Evolutionary conservation across 805 yeast genomes (phyloP), one percentile per base, ranked within the genome.

Genomic region (Priceomyces carsonii): DNA sequence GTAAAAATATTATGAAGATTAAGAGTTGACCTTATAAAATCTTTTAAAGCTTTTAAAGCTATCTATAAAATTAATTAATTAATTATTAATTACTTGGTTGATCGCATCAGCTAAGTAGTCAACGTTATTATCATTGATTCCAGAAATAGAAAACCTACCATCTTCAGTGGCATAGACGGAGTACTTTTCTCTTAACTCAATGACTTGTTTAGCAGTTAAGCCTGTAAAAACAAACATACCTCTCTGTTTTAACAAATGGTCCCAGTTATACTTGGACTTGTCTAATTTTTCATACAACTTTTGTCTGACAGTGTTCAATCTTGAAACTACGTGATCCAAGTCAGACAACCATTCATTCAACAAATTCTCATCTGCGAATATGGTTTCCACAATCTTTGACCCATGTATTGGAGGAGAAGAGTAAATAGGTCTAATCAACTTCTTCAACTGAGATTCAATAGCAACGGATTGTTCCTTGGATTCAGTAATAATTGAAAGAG

Each of bases 151-250:
- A 58, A 91, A 79, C 57, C 99, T 81, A 24, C 98, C 98, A 60
- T 89, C 93, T 43, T 79, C 74, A 18, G 96, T 88, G 50, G 93
- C 78, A 61, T 91, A 91, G 25, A 91, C 82, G 12, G 86, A 79
- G 63, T 69, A 82, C 59, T 86, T 80, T 33, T 75, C 69, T 57
- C 85, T 82, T 53, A 91, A 72, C 43, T 71, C 64, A 39, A 77
- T 70, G 32, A 87, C 91, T 65, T 89, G 95, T 32, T 75, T 79
- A 29, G 77, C 69, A 20, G 63, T 57, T 43, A 91, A 73, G 6
- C 96, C 96, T 22, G 97, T 90, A 71, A 76, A 91, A 52, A 91
- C 86, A 66, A 91, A 91, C 98, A 91, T 91, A 51, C 99, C 99
- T 59, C 91, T 84, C 64, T 91, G 98, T 55, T 81, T 75, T 38